Evolutionary conservation across 345 rosid genomes (phyloP), one percentile per base, ranked within the genome.

Genomic region (Streptanthus diversifolius): DNA sequence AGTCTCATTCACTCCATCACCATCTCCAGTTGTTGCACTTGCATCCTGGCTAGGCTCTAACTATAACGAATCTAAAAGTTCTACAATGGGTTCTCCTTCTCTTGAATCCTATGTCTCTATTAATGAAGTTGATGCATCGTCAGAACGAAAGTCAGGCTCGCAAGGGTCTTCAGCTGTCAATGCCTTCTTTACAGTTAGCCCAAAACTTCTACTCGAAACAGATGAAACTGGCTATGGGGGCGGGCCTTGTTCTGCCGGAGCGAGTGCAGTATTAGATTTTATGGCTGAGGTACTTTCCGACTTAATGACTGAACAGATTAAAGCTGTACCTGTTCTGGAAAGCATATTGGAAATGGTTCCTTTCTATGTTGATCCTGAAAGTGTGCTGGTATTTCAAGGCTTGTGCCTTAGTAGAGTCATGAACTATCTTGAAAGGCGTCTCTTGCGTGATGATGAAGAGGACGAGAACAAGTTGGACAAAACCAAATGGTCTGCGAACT

Each of bases 161-260:
- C 90, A 86, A 70, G 88, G 84, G 39, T 66, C 85, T 55, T 75
- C 86, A 8, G 62, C 86, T 68, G 83, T 82, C 71, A 88, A 80
- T 77, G 39, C 83, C 45, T 76, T 80, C 57, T 87, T 85, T 58
- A 67, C 87, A 58, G 87, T 95, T 37, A 86, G 80, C 67, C 79
- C 92, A 56, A 87, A 85, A 71, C 79, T 90, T 69, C 96, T 95
- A 32, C 84, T 90, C 25, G 97, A 92, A 82, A 79, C 83, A 51
- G 98, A 95, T 85, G 98, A 95, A 80, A 83, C 88, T 75, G 97
- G 99, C 62, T 95, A 88, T 69, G 99, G 98, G 43, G 98, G 99
- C 9, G 99, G 99, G 72, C 98, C 98, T 59, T 95, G 99, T 82
- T 92, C 96, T 80, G 98, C 98, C 41, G 99, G 92, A 74, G 98